Percentiles rank a stretch among this genome's conserved stretches.
Conservation (phyloP, 2,329 filamentous ascomycete genomes). For the Ophiostoma sp. region DNA sequence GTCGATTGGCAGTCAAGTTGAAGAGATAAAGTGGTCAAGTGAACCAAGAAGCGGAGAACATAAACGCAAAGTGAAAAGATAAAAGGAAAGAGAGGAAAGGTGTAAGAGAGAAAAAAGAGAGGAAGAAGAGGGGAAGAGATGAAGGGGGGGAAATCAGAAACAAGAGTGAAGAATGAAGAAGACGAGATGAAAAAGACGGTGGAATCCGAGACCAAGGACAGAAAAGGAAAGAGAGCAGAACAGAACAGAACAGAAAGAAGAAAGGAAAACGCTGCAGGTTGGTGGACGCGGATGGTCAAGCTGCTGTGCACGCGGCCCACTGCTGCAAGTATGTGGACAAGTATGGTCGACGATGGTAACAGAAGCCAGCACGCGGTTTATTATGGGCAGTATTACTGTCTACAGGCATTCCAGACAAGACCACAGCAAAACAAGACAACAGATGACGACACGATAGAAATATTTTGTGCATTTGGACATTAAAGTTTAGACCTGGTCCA, state of each 20-base stretch:
- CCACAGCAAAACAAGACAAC: not conserved
- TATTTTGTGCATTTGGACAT: not conserved
- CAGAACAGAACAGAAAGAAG: conserved; percentile 1
- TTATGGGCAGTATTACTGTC: no score
- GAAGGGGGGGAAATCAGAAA: not conserved
- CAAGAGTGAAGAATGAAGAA: not conserved
- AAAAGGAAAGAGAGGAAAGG: not conserved
- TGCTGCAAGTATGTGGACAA: conserved; percentile 4
- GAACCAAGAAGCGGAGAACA: not conserved
- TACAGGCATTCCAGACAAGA: not conserved
- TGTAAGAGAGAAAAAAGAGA: not conserved
- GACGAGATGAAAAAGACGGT: conserved; percentile 4
- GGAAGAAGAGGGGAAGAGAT: not conserved
- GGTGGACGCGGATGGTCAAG: not conserved
- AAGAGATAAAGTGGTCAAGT: not conserved
- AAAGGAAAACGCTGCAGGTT: not conserved
- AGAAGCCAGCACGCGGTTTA: not conserved
- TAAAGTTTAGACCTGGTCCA: not conserved
- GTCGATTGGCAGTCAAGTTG: not conserved
- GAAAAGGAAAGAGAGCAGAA: not conserved
- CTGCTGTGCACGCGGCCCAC: not conserved
- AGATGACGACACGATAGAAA: conserved; percentile 3
- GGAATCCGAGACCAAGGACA: conserved; percentile 2
- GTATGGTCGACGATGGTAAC: not conserved
- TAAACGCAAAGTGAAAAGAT: not conserved